These are phyloP conservation scores for Micractinium sp. DNA, from an alignment of 139 green algal species.

Conservation along the genomic window DNA sequence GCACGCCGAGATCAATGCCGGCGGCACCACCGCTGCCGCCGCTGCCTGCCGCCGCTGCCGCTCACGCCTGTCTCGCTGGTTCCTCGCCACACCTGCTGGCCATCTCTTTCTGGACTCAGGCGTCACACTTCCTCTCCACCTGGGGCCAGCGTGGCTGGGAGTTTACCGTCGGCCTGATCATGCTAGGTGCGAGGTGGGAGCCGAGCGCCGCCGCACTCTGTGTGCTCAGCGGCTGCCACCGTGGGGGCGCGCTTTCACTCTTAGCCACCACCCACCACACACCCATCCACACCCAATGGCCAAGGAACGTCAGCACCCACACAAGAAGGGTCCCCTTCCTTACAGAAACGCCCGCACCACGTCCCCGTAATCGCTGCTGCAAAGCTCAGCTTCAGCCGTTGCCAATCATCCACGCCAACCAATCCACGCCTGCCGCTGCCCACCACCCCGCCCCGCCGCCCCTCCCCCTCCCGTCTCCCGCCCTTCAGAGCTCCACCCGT, in stretches of 20 bases:
- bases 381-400: too few relatives aligned
- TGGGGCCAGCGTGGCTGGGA: slow-evolving; percentile 72
- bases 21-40: not conserved
- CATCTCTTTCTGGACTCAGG: slow-evolving; percentile 15
- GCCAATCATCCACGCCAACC: too few relatives aligned
- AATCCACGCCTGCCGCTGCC: too few relatives aligned
- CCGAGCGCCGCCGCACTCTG: not conserved
- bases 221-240: too few relatives aligned
- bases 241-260: too few relatives aligned
- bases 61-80: not conserved
- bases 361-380: not conserved
- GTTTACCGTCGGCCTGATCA: slow-evolving; percentile 66
- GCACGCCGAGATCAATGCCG: not conserved
- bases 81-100: too few relatives aligned
- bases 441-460: too few relatives aligned
- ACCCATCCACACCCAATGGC: too few relatives aligned
- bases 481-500: slow-evolving; percentile 53
- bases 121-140: slow-evolving; percentile 50
- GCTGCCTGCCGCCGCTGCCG: not conserved
- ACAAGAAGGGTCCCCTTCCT: too few relatives aligned
- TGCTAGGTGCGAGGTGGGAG: slow-evolving; percentile 42
- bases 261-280: too few relatives aligned
- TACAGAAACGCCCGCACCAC: too few relatives aligned
- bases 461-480: not conserved
- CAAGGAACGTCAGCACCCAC: too few relatives aligned